Conservation (phyloP, 371 early-diverging fungal species). For the Choanephora cucurbitarum region DNA sequence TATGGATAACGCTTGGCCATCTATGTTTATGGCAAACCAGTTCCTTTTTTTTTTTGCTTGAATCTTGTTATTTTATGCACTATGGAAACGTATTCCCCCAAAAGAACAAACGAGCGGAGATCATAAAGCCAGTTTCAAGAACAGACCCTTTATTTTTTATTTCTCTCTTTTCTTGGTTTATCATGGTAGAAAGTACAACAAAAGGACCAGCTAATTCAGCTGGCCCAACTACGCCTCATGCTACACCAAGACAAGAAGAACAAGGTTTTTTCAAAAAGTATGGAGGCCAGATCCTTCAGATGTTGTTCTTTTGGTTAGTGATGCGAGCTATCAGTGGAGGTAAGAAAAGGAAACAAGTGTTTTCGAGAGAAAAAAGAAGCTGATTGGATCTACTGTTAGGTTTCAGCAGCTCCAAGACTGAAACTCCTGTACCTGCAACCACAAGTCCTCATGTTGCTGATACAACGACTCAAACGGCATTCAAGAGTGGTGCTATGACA, state of each 20-base stretch:
- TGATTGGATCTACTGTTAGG: background rate
- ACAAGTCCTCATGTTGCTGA: background rate
- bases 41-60: too few species aligned
- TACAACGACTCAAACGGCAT: background rate
- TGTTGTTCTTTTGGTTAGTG: slow-evolving; percentile 43
- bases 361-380: too few species aligned
- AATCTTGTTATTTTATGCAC: too few species aligned
- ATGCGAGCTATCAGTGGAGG: slow-evolving; percentile 37
- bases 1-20: too few species aligned
- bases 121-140: too few species aligned
- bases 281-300: slow-evolving; percentile 38
- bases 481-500: slow-evolving; percentile 9
- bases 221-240: background rate
- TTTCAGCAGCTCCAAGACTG: slow-evolving; percentile 2
- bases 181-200: slow-evolving; percentile 11
- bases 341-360: slow-evolving; percentile 7
- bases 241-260: slow-evolving; percentile 16
- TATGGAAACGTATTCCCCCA: too few species aligned
- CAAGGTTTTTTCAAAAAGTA: slow-evolving; percentile 38
- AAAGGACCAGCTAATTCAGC: slow-evolving; percentile 2
- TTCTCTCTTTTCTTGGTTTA: background rate
- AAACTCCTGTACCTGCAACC: slow-evolving; percentile 2
- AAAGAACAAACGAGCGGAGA: too few species aligned
- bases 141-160: background rate
- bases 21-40: too few species aligned